Conservation (phyloP, 805 yeast species). For the Diddensiella transvaalensis region DNA sequence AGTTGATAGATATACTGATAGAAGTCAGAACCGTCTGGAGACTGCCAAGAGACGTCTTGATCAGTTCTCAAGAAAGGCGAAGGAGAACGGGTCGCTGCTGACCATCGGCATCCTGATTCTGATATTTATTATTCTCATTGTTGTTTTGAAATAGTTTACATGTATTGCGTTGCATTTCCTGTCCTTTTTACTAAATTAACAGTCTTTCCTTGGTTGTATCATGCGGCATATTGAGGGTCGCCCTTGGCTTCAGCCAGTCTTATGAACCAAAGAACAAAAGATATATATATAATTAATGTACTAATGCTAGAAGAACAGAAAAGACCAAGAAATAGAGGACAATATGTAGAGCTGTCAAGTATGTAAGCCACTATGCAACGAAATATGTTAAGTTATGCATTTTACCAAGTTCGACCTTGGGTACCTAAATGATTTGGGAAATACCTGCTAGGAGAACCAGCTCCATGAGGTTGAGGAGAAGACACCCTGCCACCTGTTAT, state of each 20-base stretch:
- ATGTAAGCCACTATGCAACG: too few species aligned
- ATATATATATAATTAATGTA: too few species aligned
- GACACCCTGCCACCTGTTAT: constrained; percentile 45
- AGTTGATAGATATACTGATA: constrained; percentile 37
- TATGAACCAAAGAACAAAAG: too few species aligned
- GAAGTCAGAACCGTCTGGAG: constrained; percentile 32
- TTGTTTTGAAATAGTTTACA: constrained; percentile 27
- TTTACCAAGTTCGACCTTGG: too few species aligned
- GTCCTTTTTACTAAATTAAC: not conserved
- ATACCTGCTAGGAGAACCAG: not conserved
- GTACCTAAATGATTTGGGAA: too few species aligned
- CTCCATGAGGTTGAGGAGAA: constrained; percentile 37
- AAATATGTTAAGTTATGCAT: too few species aligned
- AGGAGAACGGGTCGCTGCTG: constrained; percentile 36
- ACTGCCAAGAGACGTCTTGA: constrained; percentile 35
- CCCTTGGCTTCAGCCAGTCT: not conserved
- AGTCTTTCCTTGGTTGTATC: not conserved
- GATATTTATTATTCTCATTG: constrained; percentile 34
- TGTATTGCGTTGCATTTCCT: not conserved
- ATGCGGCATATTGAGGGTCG: not conserved
- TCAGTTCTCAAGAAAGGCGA: constrained; percentile 36
- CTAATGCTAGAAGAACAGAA: too few species aligned
- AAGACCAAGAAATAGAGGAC: too few species aligned
- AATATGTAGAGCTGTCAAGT: too few species aligned
- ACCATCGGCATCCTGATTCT: constrained; percentile 34